Evolutionary conservation across 2,329 filamentous ascomycete genomes (phyloP), one percentile per base, ranked within the genome.

Genomic region (Botrytis deweyae): DNA sequence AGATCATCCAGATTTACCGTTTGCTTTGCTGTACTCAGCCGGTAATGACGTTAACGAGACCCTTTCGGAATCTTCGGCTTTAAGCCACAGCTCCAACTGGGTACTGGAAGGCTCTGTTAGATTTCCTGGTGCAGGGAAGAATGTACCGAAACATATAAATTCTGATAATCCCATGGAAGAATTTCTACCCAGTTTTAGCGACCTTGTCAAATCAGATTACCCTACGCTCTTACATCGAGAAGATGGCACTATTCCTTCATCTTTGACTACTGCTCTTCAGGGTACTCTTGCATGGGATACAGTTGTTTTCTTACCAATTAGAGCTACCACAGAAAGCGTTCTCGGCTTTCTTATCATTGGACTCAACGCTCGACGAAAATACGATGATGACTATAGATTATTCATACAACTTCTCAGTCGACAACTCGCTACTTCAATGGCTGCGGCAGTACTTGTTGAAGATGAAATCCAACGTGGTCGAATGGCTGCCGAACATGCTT

Each of bases 261-360:
- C 29, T 12, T 65, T 72, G 9, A 58, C 52, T 14, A 7, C 38
- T 40, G 71, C 63, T 55, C 40, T 68, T 29, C 63, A 58, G 25
- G 63, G 36, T 40, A 46, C 14, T 14, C 40, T 61, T 52, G 49
- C 46, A 16, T 72, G 63, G 38, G 40, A 58, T 59, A 61, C 49
- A 22, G 63, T 55, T 20, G 52, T 58, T 49, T 72, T 72, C 63
- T 42, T 72, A 8, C 72, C 72, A 38, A 73, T 73, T 36, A 58
- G 67, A 36, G 58, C 92, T 0, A 86, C 90, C 2, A 90, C 90
- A 2, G 92, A 94, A 71, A 87, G 87, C 2, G 90, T 92, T 1
- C 87, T 94, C 1, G 94, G 93, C 0, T 96, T 96, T 79, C 86
- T 96, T 16, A 88, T 96, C 4, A 86, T 96, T 81, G 93, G 93